Base-by-base conservation (phyloP, 495 filamentous ascomycete genomes). In the Hypoxylon crocopeplum region DNA sequence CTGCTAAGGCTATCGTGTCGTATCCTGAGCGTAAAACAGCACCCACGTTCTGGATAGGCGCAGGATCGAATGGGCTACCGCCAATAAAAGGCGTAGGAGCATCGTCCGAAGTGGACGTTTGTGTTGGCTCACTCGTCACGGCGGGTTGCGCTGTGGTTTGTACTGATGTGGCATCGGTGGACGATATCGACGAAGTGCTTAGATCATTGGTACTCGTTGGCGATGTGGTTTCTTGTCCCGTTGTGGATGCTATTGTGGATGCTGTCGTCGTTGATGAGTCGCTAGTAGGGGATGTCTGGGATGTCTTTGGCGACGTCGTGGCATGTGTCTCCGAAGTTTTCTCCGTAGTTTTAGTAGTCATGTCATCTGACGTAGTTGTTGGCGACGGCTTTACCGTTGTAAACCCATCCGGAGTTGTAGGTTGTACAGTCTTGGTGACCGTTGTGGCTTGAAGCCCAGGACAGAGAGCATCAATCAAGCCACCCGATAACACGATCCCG, bases 401-500 rank as follows among this genome's bases (percentile, higher is more conserved):
- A 17, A 56, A 61, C 17, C 16, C 46, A 19, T 38, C 47, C 13
- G 62, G 60, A 16, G 62, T 30, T 19, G 52, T 44, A 32, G 54
- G 62, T 10, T 51, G 41, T 24, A 55, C 49, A 19, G 67, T 66
- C 39, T 37, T 40, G 6, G 56, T 63, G 3, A 62, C 40, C 15
- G 60, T 56, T 22, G 61, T 64, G 19, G 58, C 19, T 25, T 57
- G 32, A 21, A 52, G 47, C 12, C 57, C 60, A 16, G 74, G 69
- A 40, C 76, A 79, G n/a, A 79, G 42, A 7, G 71, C 42, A 22
- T 61, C 45, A 5, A 73, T 63, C 30, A 79, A 55, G 36, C 58
- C 64, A 27, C 75, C 74, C 54, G 40, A 49, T 50, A 77, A 55
- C 6, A 66, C 67, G 24, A 70, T 66, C 5, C 71, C 75, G 7